Base-by-base conservation (phyloP, 805 yeast genomes). In the Clavispora asparagi region DNA sequence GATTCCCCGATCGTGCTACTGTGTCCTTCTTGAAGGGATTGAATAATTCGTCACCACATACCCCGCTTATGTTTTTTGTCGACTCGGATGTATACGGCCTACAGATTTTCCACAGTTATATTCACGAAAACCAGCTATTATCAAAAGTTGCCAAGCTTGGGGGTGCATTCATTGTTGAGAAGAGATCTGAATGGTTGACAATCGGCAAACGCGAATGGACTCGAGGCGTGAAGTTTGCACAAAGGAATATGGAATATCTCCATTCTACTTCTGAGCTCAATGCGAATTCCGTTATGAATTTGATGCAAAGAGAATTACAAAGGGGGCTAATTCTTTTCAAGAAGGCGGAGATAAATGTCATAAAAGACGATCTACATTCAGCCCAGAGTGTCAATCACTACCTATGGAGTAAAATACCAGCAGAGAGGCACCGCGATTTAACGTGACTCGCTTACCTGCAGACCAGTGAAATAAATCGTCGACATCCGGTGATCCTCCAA, bases 311-410 rank as follows among this genome's bases (percentile, higher is more conserved):
- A 36, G 87, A 83, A 57, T 55, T 79, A 3, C 82, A 79, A 44
- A 61, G 84, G 42, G 80, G 80, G 19, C 56, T 82, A 41, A 65
- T 73, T 31, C 59, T 82, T 32, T 63, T 68, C 43, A 68, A 68
- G 44, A 82, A 82, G 55, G 74, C 83, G 2, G 89, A 83, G 59
- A 78, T 83, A 79, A 77, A 73, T 53, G 64, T 68, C 25, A 60
- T 65, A 31, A 67, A 46, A n/a, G 42, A 48, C 19, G 47, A 51
- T 8, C 28, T 27, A 13, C 17, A n/a, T 32, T 33, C 43, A 25
- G 40, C 37, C n/a, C 23, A 16, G 12, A 33, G 33, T 26, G 43
- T 50, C 29, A 46, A 50, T 37, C 23, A 43, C 6, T 52, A 50
- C 28, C 16, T 54, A 37, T 48, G 55, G 57, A 36, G 43, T 23